Percentiles rank a stretch among this genome's conserved stretches.
Evolutionary conservation across 495 filamentous ascomycete genomes (phyloP).

Genomic region (Terfezia claveryi): DNA sequence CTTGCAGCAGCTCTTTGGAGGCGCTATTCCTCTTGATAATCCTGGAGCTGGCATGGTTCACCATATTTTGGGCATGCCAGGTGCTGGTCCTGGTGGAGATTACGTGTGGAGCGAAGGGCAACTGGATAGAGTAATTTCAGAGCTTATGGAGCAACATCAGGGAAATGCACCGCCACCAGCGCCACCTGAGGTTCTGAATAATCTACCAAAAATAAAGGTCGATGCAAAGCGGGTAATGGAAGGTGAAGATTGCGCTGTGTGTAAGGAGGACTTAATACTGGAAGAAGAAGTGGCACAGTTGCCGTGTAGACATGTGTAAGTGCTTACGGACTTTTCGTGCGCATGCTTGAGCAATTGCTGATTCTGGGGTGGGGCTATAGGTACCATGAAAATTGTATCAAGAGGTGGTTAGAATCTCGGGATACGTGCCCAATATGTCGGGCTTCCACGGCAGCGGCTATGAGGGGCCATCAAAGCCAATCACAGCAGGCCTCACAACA

Average conservation of each 20-base stretch:
- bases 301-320: conserved; percentile 72
- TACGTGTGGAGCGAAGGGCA: conserved; percentile 85
- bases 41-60: conserved; percentile 12
- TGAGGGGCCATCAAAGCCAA: background rate
- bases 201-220: conserved; percentile 28
- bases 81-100: conserved; percentile 32
- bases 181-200: conserved; percentile 44
- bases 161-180: conserved; percentile 70
- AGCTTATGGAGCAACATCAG: conserved; percentile 62
- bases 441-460: background rate
- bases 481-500: background rate
- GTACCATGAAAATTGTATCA: conserved; percentile 15
- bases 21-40: conserved; percentile 2
- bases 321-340: conserved; percentile 38
- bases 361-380: background rate
- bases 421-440: conserved; percentile 1
- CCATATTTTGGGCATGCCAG: conserved; percentile 7
- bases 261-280: conserved; percentile 64
- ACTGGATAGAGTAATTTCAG: conserved; percentile 67
- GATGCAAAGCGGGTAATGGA: conserved; percentile 18
- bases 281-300: conserved; percentile 56
- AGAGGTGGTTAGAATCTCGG: conserved; percentile 15
- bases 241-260: conserved; percentile 66
- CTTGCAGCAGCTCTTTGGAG: background rate
- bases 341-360: background rate